These are phyloP conservation scores for Xerocomus brunneocitrinus DNA, from an alignment of 768 basidiomycete genomes.

Conservation along the genomic window DNA sequence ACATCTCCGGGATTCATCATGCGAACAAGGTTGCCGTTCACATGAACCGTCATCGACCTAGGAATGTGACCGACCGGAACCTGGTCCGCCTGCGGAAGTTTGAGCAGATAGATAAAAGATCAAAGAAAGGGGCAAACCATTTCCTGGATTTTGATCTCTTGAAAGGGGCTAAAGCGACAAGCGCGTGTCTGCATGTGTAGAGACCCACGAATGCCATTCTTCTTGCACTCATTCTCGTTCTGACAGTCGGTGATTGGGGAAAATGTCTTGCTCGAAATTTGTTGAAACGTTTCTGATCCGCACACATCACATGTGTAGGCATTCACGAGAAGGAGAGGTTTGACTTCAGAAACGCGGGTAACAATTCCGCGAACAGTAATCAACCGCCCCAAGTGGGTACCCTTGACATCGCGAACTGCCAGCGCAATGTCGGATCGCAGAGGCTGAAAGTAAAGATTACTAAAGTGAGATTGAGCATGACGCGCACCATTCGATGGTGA, in stretches of 20 bases:
- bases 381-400: conserved; percentile 80
- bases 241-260: conserved; percentile 85
- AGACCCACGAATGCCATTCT: conserved; percentile 82
- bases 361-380: conserved; percentile 98
- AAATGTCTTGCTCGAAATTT: conserved; percentile 89
- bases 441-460: conserved; percentile 93
- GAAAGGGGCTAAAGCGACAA: conserved; percentile 95
- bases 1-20: conserved; percentile 94
- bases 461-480: conserved; percentile 32
- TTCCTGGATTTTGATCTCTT: conserved; percentile 98
- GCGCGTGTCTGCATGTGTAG: conserved; percentile 98
- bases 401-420: conserved; percentile 90
- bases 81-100: conserved; percentile 76
- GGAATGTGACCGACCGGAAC: conserved; percentile 99
- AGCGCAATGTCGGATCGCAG: conserved; percentile 69
- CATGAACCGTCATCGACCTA: conserved; percentile 95
- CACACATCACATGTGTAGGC: conserved; percentile 98
- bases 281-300: conserved; percentile 97
- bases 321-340: conserved; percentile 93
- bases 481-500: not conserved
- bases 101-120: conserved; percentile 5
- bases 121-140: conserved; percentile 55
- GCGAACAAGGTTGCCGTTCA: conserved; percentile 86
- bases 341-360: conserved; percentile 97
- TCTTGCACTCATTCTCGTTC: conserved; percentile 79